Evolutionary conservation across 805 yeast genomes (phyloP).

Genomic region (Suhomyces xylopsoci): DNA sequence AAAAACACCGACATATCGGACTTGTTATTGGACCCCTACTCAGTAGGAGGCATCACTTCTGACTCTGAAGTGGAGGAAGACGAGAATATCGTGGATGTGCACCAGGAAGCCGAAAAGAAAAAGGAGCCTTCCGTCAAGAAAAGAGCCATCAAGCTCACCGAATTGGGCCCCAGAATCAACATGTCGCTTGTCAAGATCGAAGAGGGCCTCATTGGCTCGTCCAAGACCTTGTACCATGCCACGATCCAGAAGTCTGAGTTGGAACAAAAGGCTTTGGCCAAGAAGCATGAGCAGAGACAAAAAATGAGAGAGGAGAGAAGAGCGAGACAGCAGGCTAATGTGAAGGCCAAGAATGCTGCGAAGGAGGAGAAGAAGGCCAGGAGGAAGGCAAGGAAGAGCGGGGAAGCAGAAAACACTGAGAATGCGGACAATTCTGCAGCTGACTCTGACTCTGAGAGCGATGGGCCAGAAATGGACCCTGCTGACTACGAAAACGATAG

Average conservation of each 20-base stretch:
- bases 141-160: slow-evolving; percentile 88
- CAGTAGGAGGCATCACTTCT: slow-evolving; percentile 76
- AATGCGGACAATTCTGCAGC: slow-evolving; percentile 10
- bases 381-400: slow-evolving; percentile 49
- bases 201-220: slow-evolving; percentile 79
- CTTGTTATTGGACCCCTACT: slow-evolving; percentile 76
- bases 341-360: slow-evolving; percentile 68
- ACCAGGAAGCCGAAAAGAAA: slow-evolving; percentile 21
- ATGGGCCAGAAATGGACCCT: slow-evolving; percentile 37
- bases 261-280: slow-evolving; percentile 62
- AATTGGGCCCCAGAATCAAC: slow-evolving; percentile 86
- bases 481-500: slow-evolving; percentile 51
- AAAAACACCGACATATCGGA: slow-evolving; percentile 76
- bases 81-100: slow-evolving; percentile 60
- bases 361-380: slow-evolving; percentile 73
- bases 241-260: slow-evolving; percentile 57
- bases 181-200: slow-evolving; percentile 80
- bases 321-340: slow-evolving; percentile 74
- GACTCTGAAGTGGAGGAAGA: slow-evolving; percentile 96
- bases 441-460: slow-evolving; percentile 14
- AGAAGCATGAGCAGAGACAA: slow-evolving; percentile 59
- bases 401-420: slow-evolving; percentile 23
- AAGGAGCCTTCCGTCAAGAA: slow-evolving; percentile 40
- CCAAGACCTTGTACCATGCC: slow-evolving; percentile 84
- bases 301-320: slow-evolving; percentile 68